A percentile compares a stretch with the other conserved stretches of the same genome.
Conservation (phyloP, 225 moss, liverwort and hornwort genomes). For the Marchantia paleacea region DNA sequence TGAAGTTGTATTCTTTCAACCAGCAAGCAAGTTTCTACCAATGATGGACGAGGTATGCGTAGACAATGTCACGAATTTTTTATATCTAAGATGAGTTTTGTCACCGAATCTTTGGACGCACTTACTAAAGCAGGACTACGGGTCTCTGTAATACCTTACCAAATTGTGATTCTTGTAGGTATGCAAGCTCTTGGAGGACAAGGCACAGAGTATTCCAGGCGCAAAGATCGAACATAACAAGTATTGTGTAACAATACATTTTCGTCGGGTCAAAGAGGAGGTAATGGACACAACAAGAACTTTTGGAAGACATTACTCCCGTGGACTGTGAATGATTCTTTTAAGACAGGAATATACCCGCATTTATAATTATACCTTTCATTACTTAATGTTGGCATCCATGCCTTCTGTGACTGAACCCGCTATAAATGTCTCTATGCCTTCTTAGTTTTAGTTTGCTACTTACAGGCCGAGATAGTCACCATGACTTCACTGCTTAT, state of each 20-base stretch:
- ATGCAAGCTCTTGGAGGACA: slow-evolving; percentile 62
- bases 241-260: slow-evolving; percentile 87
- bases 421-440: too few relatives aligned
- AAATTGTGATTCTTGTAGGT: slow-evolving; percentile 43
- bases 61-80: background rate
- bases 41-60: slow-evolving; percentile 69
- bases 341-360: too few relatives aligned
- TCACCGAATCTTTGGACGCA: background rate
- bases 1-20: slow-evolving; percentile 84
- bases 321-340: too few relatives aligned
- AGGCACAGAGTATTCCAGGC: slow-evolving; percentile 56
- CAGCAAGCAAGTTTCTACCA: slow-evolving; percentile 67
- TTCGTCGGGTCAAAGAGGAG: slow-evolving; percentile 91
- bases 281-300: slow-evolving; percentile 32
- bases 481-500: too few relatives aligned
- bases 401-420: too few relatives aligned
- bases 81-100: background rate
- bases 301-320: background rate
- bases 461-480: too few relatives aligned
- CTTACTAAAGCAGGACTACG: background rate
- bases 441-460: too few relatives aligned
- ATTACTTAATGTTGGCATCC: too few relatives aligned
- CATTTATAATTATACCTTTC: too few relatives aligned
- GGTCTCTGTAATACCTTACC: background rate
- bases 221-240: slow-evolving; percentile 87